Conservation (phyloP, 495 filamentous ascomycete species). For the Pyronema domesticum region DNA sequence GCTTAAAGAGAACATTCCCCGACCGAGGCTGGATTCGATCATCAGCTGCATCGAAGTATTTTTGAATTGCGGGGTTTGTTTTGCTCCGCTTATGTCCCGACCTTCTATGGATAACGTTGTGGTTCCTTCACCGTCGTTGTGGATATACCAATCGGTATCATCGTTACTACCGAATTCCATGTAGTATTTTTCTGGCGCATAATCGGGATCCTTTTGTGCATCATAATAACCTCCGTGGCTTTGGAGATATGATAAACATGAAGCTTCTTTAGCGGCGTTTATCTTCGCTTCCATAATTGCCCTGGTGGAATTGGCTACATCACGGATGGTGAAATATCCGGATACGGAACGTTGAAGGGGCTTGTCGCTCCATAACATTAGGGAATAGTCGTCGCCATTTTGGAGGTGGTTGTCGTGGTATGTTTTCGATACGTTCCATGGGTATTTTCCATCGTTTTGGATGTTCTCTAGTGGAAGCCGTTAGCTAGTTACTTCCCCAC, state of each 20-base stretch:
- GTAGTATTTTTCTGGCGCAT: neutral
- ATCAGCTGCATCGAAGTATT: slow-evolving; percentile 12
- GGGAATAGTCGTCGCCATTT: slow-evolving; percentile 18
- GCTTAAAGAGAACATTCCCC: slow-evolving; percentile 17
- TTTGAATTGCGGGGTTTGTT: neutral
- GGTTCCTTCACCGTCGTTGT: slow-evolving; percentile 1
- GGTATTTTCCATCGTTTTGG: slow-evolving; percentile 18
- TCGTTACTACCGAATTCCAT: neutral
- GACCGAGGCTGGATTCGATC: slow-evolving; percentile 10
- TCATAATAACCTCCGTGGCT: slow-evolving; percentile 20
- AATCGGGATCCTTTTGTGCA: slow-evolving; percentile 7
- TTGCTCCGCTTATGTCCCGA: neutral
- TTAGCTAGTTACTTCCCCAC: too few relatives aligned
- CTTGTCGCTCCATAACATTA: slow-evolving; percentile 19
- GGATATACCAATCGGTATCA: neutral
- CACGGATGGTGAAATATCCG: slow-evolving; percentile 9
- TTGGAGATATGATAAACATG: slow-evolving; percentile 9
- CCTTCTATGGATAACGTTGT: neutral
- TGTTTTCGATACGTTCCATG: slow-evolving; percentile 17
- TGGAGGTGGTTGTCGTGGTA: slow-evolving; percentile 6
- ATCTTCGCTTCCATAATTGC: neutral
- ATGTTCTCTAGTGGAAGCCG: slow-evolving; percentile 1
- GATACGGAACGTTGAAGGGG: slow-evolving; percentile 20
- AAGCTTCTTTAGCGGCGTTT: slow-evolving; percentile 2
- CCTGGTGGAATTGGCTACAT: slow-evolving; percentile 1